Evolutionary conservation across 2,329 filamentous ascomycete genomes (phyloP).

Genomic region (Corinectria fuckeliana): DNA sequence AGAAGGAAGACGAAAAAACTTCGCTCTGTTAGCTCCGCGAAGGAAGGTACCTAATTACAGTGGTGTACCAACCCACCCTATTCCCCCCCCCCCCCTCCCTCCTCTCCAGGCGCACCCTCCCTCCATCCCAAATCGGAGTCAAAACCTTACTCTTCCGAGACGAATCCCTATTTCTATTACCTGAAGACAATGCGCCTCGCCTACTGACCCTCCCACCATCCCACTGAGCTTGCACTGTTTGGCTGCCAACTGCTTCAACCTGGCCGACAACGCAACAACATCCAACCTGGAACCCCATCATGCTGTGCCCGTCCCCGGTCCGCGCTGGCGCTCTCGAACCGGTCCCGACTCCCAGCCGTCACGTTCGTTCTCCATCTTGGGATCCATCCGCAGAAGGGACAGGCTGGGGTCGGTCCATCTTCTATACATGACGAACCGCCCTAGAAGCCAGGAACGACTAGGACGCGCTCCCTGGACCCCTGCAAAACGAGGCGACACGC

Average conservation of each 20-base stretch:
- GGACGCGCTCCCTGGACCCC: not conserved
- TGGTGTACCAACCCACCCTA: too few relatives aligned
- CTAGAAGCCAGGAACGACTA: constrained; percentile 10
- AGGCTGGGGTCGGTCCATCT: constrained; percentile 1
- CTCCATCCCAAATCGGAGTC: constrained; percentile 13
- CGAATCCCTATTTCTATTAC: constrained; percentile 17
- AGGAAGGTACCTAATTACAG: too few relatives aligned
- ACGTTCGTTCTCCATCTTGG: not conserved
- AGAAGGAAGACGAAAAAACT: not conserved
- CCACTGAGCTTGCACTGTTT: not conserved
- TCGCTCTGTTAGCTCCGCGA: not conserved
- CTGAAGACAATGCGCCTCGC: constrained; percentile 10
- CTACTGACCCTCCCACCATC: constrained; percentile 19
- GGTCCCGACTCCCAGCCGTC: not conserved
- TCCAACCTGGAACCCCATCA: constrained; percentile 9
- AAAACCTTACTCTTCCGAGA: constrained; percentile 15
- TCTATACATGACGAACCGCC: constrained; percentile 16
- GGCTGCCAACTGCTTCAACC: not conserved
- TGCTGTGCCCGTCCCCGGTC: not conserved
- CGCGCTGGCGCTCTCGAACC: not conserved
- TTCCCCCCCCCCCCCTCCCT: too few relatives aligned
- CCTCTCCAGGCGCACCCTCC: constrained; percentile 11
- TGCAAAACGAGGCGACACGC: constrained; percentile 9
- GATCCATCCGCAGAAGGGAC: not conserved
- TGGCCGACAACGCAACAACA: constrained; percentile 5